phyloP scores from a whole-genome alignment of 2,329 filamentous ascomycete species.

The Metarhizium robertsii region DNA sequence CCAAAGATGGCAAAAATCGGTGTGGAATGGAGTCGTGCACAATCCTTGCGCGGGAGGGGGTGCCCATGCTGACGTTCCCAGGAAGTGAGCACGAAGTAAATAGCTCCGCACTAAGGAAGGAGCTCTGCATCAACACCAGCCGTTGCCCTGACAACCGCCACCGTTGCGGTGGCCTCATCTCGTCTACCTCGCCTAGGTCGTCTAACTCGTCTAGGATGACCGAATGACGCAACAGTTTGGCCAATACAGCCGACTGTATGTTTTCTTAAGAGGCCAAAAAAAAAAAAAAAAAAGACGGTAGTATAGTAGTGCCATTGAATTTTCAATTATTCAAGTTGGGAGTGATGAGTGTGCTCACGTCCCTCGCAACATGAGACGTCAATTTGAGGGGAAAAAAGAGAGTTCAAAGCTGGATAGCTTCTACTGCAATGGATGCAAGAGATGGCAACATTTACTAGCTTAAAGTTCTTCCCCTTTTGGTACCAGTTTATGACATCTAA shows the following conservation, averaged over 20 bases:
- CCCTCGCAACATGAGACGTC: too few relatives aligned
- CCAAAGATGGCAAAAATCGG: not conserved
- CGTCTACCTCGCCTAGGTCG: not conserved
- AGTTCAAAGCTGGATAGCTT: too few relatives aligned
- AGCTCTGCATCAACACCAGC: not conserved
- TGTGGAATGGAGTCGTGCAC: not conserved
- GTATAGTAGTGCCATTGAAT: too few relatives aligned
- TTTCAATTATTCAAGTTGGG: not conserved
- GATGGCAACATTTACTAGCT: too few relatives aligned
- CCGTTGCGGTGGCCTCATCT: not conserved
- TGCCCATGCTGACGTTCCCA: not conserved
- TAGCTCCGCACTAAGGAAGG: not conserved
- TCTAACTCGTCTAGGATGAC: not conserved
- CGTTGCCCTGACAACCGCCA: not conserved
- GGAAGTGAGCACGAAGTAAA: not conserved
- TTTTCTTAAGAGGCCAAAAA: not conserved
- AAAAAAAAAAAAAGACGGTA: too few relatives aligned
- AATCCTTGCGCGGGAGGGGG: constrained; percentile 4
- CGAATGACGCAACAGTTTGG: not conserved
- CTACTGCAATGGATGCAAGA: too few relatives aligned
- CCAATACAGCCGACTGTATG: not conserved
- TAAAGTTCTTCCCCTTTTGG: too few relatives aligned
- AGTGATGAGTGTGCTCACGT: not conserved
- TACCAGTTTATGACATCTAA: too few relatives aligned
- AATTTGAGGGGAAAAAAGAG: too few relatives aligned